Evolutionary conservation across 768 basidiomycete species (phyloP).

Genomic region (Chalciporus pseudorubinellus): DNA sequence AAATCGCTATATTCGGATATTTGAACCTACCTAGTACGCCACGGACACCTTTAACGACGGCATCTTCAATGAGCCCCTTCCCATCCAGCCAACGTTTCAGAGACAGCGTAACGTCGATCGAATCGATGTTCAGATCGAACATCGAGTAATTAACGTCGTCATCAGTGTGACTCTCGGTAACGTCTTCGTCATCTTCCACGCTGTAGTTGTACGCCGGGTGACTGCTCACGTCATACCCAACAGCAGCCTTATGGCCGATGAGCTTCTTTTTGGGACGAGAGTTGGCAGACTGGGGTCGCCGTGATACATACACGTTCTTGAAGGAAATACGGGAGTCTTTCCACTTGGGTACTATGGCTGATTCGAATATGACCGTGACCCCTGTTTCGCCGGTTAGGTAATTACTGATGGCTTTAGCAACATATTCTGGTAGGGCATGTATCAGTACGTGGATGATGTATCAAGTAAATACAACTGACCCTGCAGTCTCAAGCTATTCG

Average conservation of each 20-base stretch:
- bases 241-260: conserved; percentile 53
- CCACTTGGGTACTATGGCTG: conserved; percentile 97
- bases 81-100: conserved; percentile 93
- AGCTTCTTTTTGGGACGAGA: conserved; percentile 12
- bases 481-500: conserved; percentile 85
- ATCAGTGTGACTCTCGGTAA: conserved; percentile 31
- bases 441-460: conserved; percentile 1
- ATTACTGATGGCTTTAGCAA: conserved; percentile 86
- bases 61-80: conserved; percentile 88
- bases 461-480: conserved; percentile 40
- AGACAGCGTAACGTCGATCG: conserved; percentile 92
- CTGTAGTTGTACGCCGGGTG: conserved; percentile 68
- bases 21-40: conserved; percentile 75
- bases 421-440: conserved; percentile 52
- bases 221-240: conserved; percentile 74
- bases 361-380: conserved; percentile 93
- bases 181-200: conserved; percentile 58
- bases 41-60: conserved; percentile 89
- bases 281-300: conserved; percentile 49
- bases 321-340: conserved; percentile 94
- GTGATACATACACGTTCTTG: conserved; percentile 93
- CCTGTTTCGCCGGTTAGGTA: conserved; percentile 94
- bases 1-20: neutral
- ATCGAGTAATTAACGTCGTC: conserved; percentile 78
- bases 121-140: conserved; percentile 92